These are phyloP conservation scores for Conticribra guillardii DNA, from an alignment of 108 stramenopile species.

Conservation along the genomic window DNA sequence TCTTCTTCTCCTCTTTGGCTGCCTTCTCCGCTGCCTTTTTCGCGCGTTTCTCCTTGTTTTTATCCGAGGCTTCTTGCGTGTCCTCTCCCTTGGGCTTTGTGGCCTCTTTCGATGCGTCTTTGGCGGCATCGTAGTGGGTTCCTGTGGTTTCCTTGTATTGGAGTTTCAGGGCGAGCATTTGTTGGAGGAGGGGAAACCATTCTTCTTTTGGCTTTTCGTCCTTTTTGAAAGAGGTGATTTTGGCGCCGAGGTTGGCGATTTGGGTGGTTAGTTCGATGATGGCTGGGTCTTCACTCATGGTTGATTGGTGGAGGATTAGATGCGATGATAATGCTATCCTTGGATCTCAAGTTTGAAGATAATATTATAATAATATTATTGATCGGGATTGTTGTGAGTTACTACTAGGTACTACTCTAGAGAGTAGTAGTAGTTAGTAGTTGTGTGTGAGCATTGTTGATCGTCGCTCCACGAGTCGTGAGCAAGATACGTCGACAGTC, in stretches of 20 bases:
- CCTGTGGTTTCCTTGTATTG: constrained; percentile 77
- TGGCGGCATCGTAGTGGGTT: constrained; percentile 60
- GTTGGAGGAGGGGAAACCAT: constrained; percentile 74
- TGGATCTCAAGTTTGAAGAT: too few species aligned
- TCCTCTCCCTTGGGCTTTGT: constrained; percentile 37
- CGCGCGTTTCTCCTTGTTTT: constrained; percentile 84
- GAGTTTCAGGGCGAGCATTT: constrained; percentile 78
- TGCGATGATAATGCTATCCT: too few species aligned
- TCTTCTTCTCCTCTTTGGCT: constrained; percentile 90
- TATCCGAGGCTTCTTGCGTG: constrained; percentile 69
- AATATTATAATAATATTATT: too few species aligned
- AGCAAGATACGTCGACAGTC: too few species aligned
- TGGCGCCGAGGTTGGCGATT: constrained; percentile 72
- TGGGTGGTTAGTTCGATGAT: constrained; percentile 47
- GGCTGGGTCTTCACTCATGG: constrained; percentile 29
- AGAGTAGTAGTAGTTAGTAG: too few species aligned
- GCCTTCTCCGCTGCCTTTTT: constrained; percentile 83
- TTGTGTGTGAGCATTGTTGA: too few species aligned
- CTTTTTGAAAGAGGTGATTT: constrained; percentile 75
- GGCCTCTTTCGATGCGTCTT: constrained; percentile 44
- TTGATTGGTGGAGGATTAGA: not conserved
- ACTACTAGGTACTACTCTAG: too few species aligned
- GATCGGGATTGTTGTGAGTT: too few species aligned
- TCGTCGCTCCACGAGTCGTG: too few species aligned
- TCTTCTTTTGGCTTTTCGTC: constrained; percentile 78